Evolutionary conservation across 2,329 filamentous ascomycete species (phyloP), one percentile per base, ranked within the genome.

Genomic region (Aspergillus ibericus): DNA sequence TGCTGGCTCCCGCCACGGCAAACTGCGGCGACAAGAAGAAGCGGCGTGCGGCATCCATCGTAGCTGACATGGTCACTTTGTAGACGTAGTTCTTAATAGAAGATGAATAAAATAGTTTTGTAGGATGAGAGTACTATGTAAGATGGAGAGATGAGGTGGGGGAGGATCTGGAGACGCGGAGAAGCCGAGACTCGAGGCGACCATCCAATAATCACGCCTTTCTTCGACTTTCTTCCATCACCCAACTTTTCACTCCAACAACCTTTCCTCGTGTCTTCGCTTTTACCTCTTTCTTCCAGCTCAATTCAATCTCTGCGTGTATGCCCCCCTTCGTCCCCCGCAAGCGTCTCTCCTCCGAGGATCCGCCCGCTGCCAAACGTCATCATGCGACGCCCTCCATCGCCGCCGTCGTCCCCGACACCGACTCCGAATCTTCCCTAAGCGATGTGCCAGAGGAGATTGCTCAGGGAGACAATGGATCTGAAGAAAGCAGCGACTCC

Each of bases 1-100:
- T 90, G 72, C 89, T 93, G 36, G 93, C 93, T 68, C 93, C 93
- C 18, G 93, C 92, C 27, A 97, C 93, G 59, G 93, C 93, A 74
- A 93, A 96, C 65, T 84, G 82, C 25, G 88, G 85, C 7, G 88
- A 89, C 3, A 85, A 82, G 80, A 97, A 96, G 82, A 97, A 97
- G 12, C 83, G 82, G 63, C 86, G 87, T 47, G 92, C 87, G 47
- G 89, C 85, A 16, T 70, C 69, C 71, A 74, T 74, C 6, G 16
- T 56, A 36, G 38, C 36, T 34, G 35, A 20, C 54, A 46, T 40
- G 27, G 27, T 29, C 9, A 29, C 27, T 4, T 29, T 29, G 29
- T 32, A 32, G 7, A 32, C 8, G 29, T 32, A 32, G 29, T 32
- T 8, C 29, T 9, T 32, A 9, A 9, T 32, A 32, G 29, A 32